Base-by-base conservation (phyloP, 495 filamentous ascomycete genomes). In the Apiosordaria backusii region DNA sequence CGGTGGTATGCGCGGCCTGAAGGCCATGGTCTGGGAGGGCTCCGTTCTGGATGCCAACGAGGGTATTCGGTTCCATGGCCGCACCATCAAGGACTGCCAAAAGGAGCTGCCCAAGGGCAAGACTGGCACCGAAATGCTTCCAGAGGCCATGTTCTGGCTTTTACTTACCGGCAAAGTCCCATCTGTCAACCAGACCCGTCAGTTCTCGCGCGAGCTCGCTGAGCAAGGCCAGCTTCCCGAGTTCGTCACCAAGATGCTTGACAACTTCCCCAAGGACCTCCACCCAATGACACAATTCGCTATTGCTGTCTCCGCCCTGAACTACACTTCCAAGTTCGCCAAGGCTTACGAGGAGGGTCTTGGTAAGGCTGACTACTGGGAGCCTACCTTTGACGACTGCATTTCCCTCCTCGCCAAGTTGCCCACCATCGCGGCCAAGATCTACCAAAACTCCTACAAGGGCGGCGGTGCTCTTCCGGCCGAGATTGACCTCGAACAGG, bases 131-230 rank as follows among this genome's bases (percentile, higher is more conserved):
- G 94, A 99, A 82, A 98, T 98, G 96, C 88, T 99, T 2, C 95
- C 95, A 50, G 95, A 99, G 79, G 89, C 93, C 74, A 98, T 99
- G 95, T 99, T 99, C 85, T 99, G 95, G 95, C 89, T 99, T 25
- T 89, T 99, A 18, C 80, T 99, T 66, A 99, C 95, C 9, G 96
- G 95, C 65, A 84, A 94, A 77, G 91, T 99, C 24, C 95, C 95
- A 10, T 90, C 90, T 2, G 89, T 88, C 24, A 76, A 78, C 45
- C 95, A 99, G 77, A 85, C 92, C 61, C 91, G 95, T 70, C 80
- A 80, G 55, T 87, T 99, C 68, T 95, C 91, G 52, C 84, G 87
- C 52, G 90, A 96, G 76, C 84, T 97, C 24, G 95, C 95, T 52
- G 90, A 93, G 77, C 89, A 97, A 76, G 88, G 90, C 27, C 78